Base-by-base conservation (phyloP, 202 grass and related monocot species). In the Bolboschoenoplectus hybrid region DNA sequence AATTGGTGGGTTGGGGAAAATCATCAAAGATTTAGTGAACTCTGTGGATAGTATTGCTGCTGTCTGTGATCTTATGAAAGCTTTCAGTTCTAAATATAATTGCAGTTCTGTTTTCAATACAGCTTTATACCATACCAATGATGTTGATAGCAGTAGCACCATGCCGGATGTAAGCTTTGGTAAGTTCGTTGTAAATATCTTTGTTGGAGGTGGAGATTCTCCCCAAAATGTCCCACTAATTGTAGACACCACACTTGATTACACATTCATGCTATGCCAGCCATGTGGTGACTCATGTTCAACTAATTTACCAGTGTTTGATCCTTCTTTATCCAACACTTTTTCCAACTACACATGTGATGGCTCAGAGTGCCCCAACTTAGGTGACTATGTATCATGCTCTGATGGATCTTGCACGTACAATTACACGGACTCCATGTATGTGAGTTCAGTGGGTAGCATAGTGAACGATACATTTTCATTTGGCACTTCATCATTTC, bases 241-340 rank as follows among this genome's bases (percentile, higher is more conserved):
- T 38, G 0, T 66, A 66, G 63, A 35, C 63, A 66, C 3, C 63
- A 35, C 63, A 66, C 32, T 66, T 8, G 32, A 36, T 66, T 66
- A 35, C 8, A 66, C 63, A 36, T 66, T 66, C 63, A 35, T 66
- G 63, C 32, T 66, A 9, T 66, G 63, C 63, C 63, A 66, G 58
- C 17, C 17, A 66, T 66, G 63, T 8, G 2, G 9, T 4, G 32
- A 35, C 7, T 35, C 32, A 9, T 66, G 63, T 5, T 66, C 63
- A 66, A 66, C 32, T 66, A 0, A 35, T 36, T 10, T 4, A 36
- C 2, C 32, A 9, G 63, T 66, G 63, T 66, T 36, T 12, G 9
- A 66, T 38, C 63, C 63, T 36, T 66, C 63, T 36, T 6, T 35
- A 35, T 66, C 63, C 9, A 5, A 35, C 63, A 66, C 63, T 1